Percentiles rank a stretch among this genome's conserved stretches.
Conservation (phyloP, 768 basidiomycete species). For the Russula ochroleuca region DNA sequence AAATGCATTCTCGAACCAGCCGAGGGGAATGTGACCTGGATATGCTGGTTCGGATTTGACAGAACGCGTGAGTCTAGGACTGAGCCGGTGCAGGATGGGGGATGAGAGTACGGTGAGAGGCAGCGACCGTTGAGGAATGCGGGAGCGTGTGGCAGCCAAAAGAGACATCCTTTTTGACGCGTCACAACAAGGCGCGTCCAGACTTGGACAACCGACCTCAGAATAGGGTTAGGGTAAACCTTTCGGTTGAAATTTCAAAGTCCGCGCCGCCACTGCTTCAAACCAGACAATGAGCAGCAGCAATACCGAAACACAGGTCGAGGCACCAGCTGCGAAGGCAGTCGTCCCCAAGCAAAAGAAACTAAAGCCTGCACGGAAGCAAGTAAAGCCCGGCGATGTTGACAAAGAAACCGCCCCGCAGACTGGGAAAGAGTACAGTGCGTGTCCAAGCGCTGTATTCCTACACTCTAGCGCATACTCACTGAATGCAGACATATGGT, state of each 20-base stretch:
- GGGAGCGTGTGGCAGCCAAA: slow-evolving; percentile 5
- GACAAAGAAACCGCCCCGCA: slow-evolving; percentile 85
- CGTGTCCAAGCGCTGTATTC: slow-evolving; percentile 35
- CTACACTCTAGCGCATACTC: not conserved
- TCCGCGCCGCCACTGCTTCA: not conserved
- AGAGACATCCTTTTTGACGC: slow-evolving; percentile 9
- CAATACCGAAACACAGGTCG: slow-evolving; percentile 21
- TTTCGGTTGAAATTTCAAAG: not conserved
- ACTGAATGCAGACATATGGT: slow-evolving; percentile 78
- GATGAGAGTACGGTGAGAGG: not conserved
- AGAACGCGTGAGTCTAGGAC: slow-evolving; percentile 16
- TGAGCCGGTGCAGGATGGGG: not conserved
- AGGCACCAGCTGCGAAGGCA: not conserved
- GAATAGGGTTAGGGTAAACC: slow-evolving; percentile 15
- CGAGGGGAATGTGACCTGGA: slow-evolving; percentile 77
- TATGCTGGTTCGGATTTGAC: slow-evolving; percentile 47
- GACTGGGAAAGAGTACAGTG: slow-evolving; percentile 95
- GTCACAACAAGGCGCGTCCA: not conserved
- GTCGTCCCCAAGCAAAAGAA: slow-evolving; percentile 49
- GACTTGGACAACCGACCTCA: not conserved
- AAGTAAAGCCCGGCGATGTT: slow-evolving; percentile 86
- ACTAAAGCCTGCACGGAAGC: slow-evolving; percentile 87
- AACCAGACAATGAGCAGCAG: slow-evolving; percentile 20
- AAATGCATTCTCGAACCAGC: slow-evolving; percentile 76
- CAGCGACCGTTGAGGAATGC: not conserved